phyloP scores from a whole-genome alignment of 2,329 filamentous ascomycete genomes.

The Seiridium cupressi region DNA sequence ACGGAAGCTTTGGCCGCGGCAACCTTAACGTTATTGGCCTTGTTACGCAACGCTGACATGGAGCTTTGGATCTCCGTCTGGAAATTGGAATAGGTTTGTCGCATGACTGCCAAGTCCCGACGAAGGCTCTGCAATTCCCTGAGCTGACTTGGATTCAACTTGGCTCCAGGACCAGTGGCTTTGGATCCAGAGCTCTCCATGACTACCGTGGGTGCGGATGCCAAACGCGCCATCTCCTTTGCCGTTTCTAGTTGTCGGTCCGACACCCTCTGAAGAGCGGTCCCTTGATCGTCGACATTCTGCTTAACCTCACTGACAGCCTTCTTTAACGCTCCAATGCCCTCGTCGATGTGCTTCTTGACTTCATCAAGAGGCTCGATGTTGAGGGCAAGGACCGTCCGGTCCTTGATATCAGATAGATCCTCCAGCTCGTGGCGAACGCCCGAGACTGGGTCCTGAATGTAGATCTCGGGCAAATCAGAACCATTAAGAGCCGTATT shows the following conservation, averaged over 20 bases:
- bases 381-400: constrained; percentile 92
- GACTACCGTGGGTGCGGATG: constrained; percentile 42
- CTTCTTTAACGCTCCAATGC: constrained; percentile 73
- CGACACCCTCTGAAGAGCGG: constrained; percentile 80
- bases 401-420: constrained; percentile 87
- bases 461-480: constrained; percentile 95
- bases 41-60: constrained; percentile 79
- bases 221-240: constrained; percentile 73
- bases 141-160: constrained; percentile 61
- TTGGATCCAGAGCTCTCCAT: constrained; percentile 49
- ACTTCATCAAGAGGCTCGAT: constrained; percentile 93
- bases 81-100: constrained; percentile 91
- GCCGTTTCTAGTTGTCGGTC: constrained; percentile 87
- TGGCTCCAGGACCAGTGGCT: constrained; percentile 26
- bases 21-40: constrained; percentile 78
- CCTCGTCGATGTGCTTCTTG: constrained; percentile 93
- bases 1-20: constrained; percentile 68
- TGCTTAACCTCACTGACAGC: constrained; percentile 86
- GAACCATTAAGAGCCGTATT: constrained; percentile 92
- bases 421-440: constrained; percentile 97
- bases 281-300: constrained; percentile 78
- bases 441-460: constrained; percentile 92
- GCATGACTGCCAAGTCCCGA: constrained; percentile 84
- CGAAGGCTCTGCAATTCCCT: constrained; percentile 79
- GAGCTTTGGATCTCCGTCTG: constrained; percentile 84